A percentile compares a stretch with the other conserved stretches of the same genome.
phyloP scores from a whole-genome alignment of 2,329 filamentous ascomycete genomes.

The Dactylellina haptotyla region DNA sequence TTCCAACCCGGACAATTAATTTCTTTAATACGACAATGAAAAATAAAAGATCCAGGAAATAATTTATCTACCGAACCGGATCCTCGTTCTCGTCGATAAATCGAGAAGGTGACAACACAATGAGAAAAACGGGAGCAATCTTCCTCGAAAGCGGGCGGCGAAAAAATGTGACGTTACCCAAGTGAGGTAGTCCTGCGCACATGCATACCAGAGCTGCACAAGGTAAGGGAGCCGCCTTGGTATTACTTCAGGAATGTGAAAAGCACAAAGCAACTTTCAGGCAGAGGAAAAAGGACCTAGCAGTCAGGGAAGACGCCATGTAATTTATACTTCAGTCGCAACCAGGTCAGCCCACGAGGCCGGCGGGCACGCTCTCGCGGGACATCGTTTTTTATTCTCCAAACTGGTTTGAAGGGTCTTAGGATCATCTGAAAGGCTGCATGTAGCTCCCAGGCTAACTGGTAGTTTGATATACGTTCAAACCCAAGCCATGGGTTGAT shows the following conservation, averaged over 20 bases:
- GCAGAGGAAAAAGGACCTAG: not conserved
- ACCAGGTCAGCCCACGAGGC: not conserved
- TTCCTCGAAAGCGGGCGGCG: not conserved
- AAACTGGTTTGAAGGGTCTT: not conserved
- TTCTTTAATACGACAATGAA: not conserved
- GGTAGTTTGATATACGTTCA: no score
- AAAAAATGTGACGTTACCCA: slow-evolving; percentile 24
- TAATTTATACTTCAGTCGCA: slow-evolving; percentile 16
- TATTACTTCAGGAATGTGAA: slow-evolving; percentile 1
- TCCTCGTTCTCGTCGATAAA: slow-evolving; percentile 8
- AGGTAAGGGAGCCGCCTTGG: slow-evolving; percentile 19
- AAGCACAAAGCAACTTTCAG: not conserved
- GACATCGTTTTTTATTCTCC: not conserved
- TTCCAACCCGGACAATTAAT: not conserved
- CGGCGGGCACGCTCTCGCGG: not conserved
- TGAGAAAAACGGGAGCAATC: not conserved
- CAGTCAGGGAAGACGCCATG: not conserved
- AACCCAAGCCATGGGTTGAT: not conserved
- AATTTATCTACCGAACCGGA: slow-evolving; percentile 1
- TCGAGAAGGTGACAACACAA: slow-evolving; percentile 10
- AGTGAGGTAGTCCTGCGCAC: not conserved
- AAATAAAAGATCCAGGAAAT: not conserved
- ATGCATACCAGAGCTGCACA: not conserved
- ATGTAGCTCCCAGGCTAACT: no score
- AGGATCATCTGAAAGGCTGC: slow-evolving; percentile 5